phyloP scores from a whole-genome alignment of 306 rosid species.

The Boehmeria nivea region DNA sequence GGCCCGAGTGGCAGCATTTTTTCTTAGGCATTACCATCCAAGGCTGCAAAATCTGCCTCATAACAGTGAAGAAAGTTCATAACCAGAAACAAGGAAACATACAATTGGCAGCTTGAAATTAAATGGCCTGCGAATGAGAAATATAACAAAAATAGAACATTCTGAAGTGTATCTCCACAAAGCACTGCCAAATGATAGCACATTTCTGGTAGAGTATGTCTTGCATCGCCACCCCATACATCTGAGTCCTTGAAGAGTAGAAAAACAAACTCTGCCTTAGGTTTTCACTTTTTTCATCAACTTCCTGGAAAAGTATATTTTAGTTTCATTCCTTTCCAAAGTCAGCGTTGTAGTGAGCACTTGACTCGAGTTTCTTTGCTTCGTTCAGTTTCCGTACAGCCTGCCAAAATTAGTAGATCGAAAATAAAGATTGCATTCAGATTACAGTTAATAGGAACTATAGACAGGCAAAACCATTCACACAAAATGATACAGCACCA shows the following conservation, averaged over 20 bases:
- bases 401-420: slow-evolving; percentile 32
- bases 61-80: not conserved
- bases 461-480: not conserved
- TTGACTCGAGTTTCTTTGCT: slow-evolving; percentile 82
- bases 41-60: not conserved
- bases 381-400: slow-evolving; percentile 59
- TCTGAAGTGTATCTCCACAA: not conserved
- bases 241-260: not conserved
- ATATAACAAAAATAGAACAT: not conserved
- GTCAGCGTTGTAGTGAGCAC: slow-evolving; percentile 72
- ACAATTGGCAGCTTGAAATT: not conserved
- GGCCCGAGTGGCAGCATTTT: too few species aligned
- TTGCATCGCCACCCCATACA: slow-evolving; percentile 1
- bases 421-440: too few species aligned
- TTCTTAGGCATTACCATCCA: not conserved
- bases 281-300: not conserved
- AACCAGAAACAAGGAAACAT: not conserved
- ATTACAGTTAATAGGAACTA: not conserved
- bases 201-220: not conserved
- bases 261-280: not conserved
- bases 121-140: not conserved
- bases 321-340: slow-evolving; percentile 63
- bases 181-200: not conserved
- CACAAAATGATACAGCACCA: too few species aligned
- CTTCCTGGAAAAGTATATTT: not conserved